Conservation (phyloP, 495 filamentous ascomycete species). For the Sabuloglossum arenarium region DNA sequence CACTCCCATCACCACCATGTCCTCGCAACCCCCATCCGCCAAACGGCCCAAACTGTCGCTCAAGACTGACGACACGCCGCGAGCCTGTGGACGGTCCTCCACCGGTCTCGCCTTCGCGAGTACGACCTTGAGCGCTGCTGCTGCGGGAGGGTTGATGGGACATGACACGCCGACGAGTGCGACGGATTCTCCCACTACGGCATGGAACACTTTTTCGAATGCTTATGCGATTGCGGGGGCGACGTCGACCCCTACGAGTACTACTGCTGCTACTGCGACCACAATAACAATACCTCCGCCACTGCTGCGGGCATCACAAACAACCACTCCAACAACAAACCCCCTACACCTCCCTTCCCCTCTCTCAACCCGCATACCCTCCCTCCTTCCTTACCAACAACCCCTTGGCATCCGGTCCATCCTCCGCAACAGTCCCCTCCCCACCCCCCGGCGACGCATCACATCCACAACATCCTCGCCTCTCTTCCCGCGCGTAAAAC, state of each 20-base stretch:
- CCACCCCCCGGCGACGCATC: neutral
- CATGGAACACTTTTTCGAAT: neutral
- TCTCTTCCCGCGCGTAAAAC: neutral
- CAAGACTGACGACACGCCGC: neutral
- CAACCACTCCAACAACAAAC: neutral
- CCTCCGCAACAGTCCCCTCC: neutral
- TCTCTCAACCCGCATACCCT: too few relatives aligned
- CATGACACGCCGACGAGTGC: neutral
- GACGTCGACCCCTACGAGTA: neutral
- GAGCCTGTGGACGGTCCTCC: neutral
- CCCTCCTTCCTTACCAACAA: too few relatives aligned
- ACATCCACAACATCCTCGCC: neutral
- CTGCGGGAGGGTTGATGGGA: neutral
- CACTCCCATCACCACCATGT: neutral
- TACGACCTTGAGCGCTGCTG: neutral
- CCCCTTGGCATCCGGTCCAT: neutral
- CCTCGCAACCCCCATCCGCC: neutral
- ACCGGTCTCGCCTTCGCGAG: neutral
- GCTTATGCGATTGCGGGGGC: neutral
- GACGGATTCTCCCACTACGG: neutral
- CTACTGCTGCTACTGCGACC: neutral
- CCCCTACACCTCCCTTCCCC: too few relatives aligned
- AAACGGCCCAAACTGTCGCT: neutral
- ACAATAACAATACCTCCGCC: neutral
- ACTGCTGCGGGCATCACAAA: neutral